These are phyloP conservation scores for Trichoderma oligosporum DNA, from an alignment of 2,329 filamentous ascomycete genomes.

Conservation along the genomic window DNA sequence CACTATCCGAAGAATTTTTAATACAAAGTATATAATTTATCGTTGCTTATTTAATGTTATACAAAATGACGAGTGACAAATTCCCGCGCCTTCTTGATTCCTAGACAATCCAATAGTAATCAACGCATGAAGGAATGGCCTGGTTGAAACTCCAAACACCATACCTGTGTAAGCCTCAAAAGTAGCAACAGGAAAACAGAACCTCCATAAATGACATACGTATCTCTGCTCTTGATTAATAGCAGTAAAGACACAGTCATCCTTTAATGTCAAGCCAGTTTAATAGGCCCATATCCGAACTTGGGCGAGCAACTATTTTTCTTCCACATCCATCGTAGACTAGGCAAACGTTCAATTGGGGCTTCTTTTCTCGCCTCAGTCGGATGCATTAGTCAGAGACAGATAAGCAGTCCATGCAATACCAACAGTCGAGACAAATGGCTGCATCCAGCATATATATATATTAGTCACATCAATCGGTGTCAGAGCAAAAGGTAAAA, in stretches of 20 bases:
- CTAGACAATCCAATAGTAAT: background rate
- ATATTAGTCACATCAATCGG: slow-evolving; percentile 16
- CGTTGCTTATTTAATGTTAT: background rate
- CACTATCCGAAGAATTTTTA: no score
- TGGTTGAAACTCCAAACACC: slow-evolving; percentile 8
- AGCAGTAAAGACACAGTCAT: no score
- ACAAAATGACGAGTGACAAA: background rate
- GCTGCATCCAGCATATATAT: slow-evolving; percentile 59
- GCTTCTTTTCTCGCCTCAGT: slow-evolving; percentile 47
- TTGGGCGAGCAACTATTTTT: no score
- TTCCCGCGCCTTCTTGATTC: background rate
- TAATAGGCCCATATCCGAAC: no score
- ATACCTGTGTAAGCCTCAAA: background rate
- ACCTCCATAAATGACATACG: background rate
- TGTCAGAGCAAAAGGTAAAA: background rate
- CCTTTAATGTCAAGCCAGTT: no score
- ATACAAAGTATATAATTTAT: no score
- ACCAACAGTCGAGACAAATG: slow-evolving; percentile 91
- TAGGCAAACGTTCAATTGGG: no score
- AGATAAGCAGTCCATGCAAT: slow-evolving; percentile 98
- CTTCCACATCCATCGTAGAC: no score
- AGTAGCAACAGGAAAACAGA: background rate
- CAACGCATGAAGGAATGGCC: background rate
- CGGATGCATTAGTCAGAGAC: slow-evolving; percentile 82
- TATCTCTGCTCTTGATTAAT: background rate